These are phyloP conservation scores for Aurantiochytrium sp. DNA, from an alignment of 108 stramenopile species.

Conservation along the genomic window DNA sequence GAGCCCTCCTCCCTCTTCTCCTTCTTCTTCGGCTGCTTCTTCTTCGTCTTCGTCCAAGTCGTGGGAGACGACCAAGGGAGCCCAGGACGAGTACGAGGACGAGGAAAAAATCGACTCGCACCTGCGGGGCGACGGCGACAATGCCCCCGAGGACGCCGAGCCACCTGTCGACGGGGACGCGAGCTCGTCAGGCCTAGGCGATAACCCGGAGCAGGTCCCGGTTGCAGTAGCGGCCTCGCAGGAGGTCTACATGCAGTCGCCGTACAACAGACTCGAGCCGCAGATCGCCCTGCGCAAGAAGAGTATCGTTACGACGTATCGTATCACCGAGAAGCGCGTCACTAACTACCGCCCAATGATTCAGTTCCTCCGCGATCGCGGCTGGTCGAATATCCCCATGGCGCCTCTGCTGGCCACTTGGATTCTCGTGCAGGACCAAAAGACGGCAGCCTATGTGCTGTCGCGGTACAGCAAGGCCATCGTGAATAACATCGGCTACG, in stretches of 20 bases:
- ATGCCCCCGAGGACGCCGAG: neutral
- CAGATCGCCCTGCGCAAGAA: neutral
- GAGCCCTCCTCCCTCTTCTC: too few relatives aligned
- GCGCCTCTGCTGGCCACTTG: neutral
- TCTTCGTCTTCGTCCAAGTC: too few relatives aligned
- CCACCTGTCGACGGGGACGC: neutral
- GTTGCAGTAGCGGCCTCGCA: neutral
- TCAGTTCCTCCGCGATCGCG: neutral
- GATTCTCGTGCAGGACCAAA: conserved; percentile 24
- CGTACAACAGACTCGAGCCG: neutral
- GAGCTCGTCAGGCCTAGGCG: neutral
- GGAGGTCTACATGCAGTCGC: neutral
- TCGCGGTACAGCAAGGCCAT: neutral
- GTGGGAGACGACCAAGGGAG: too few relatives aligned
- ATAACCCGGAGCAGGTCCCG: neutral
- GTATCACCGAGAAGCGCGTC: neutral
- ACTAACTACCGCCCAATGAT: conserved; percentile 22
- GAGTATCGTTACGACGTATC: neutral
- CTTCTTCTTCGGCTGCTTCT: too few relatives aligned
- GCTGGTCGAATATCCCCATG: neutral
- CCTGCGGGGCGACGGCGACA: neutral
- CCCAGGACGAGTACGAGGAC: neutral
- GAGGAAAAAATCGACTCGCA: neutral
- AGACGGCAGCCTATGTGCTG: neutral
- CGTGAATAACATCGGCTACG: conserved; percentile 9